phyloP scores from a whole-genome alignment of 805 yeast species.

The Candida orba region DNA sequence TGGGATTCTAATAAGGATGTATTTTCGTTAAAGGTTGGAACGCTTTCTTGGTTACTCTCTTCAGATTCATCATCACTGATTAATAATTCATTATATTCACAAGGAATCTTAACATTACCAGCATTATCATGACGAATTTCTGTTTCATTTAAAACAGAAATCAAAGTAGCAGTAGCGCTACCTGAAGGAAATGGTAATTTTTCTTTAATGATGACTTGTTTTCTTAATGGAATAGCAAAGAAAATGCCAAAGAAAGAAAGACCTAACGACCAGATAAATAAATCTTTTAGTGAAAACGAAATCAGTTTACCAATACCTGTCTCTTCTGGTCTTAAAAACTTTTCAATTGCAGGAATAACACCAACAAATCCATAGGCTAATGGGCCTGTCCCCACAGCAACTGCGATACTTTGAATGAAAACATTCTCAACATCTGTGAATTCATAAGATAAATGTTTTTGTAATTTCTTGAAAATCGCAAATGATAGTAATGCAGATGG shows the following conservation, averaged over 20 bases:
- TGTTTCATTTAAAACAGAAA: constrained; percentile 77
- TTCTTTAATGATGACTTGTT: constrained; percentile 81
- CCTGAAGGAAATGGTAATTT: constrained; percentile 93
- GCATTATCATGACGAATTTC: constrained; percentile 29
- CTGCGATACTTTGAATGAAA: constrained; percentile 84
- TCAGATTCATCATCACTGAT: constrained; percentile 15
- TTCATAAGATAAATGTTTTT: constrained; percentile 30
- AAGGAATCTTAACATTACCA: constrained; percentile 5
- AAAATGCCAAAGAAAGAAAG: constrained; percentile 93
- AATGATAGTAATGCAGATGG: constrained; percentile 89
- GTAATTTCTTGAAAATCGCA: constrained; percentile 64
- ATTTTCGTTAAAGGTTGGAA: constrained; percentile 4
- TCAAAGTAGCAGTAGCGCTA: constrained; percentile 89
- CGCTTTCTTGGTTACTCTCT: not conserved
- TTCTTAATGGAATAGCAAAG: constrained; percentile 83
- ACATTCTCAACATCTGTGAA: constrained; percentile 93
- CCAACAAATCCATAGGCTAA: constrained; percentile 93
- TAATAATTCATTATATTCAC: constrained; percentile 12
- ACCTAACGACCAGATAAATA: constrained; percentile 78
- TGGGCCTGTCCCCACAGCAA: constrained; percentile 97
- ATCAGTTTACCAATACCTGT: constrained; percentile 46
- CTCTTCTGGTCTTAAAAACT: constrained; percentile 72
- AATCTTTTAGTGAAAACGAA: constrained; percentile 38
- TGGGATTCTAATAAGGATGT: constrained; percentile 26
- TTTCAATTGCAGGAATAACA: constrained; percentile 91